Base-by-base conservation (phyloP, 108 stramenopile genomes). In the Cyclotella distinguenda region DNA sequence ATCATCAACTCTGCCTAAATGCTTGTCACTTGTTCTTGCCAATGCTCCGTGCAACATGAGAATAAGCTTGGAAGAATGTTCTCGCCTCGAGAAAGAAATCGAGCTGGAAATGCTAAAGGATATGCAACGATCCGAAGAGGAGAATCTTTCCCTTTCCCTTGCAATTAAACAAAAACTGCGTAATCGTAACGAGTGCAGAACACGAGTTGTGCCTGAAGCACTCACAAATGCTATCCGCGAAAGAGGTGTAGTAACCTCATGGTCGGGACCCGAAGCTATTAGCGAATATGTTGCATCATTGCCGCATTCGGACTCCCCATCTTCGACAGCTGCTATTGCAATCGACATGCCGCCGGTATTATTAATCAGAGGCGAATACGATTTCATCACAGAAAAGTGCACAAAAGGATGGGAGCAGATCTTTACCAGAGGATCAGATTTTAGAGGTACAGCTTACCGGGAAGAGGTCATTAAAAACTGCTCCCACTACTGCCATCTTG, bases 401-500 rank as follows among this genome's bases (percentile, higher is more conserved):
- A 63, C 59, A 21, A 33, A 30, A n/a, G 78, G 72, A 11, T 79
- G 78, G 78, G 61, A 68, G 56, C 48, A 69, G 44, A 68, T 79
- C 49, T 69, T 76, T 57, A 21, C 39, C n/a, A 11, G 10, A 11
- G 22, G 19, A 36, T 26, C 15, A 34, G 21, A 30, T 9, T 10
- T 19, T 30, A 68, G 66, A 76, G 53, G 39, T 3, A 19, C 28
- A 19, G 36, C 56, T 45, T 68, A 63, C 47, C 67, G 68, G 7
- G 76, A 77, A 61, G 72, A 69, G 45, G 45, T 61, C 11, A 63
- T 74, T 66, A 36, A 54, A 25, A 59, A 74, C 34, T 73, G 78
- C 60, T 47, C 78, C 2, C 78, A 79, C 48, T 79, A 79, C 36
- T 64, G 60, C 16, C 78, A 79, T 58, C 72, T 79, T 28, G 78